Evolutionary conservation across 2,329 filamentous ascomycete genomes (phyloP).

Genomic region (Orbilia blumenaviensis): DNA sequence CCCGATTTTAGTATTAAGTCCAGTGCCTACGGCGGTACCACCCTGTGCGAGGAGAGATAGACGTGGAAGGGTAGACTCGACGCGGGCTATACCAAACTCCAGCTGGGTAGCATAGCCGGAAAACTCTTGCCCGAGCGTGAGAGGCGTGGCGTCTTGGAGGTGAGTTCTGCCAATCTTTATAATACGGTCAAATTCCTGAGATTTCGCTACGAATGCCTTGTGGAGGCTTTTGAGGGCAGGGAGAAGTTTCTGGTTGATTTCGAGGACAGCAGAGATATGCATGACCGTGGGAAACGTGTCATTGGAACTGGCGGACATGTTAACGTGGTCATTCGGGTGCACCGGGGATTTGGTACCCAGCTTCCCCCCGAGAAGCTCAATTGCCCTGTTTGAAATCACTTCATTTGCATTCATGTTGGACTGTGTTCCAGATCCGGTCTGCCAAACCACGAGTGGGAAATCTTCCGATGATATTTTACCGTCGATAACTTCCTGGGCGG

Average conservation of each 20-base stretch:
- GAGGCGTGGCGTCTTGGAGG: constrained; percentile 93
- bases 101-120: constrained; percentile 96
- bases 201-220: constrained; percentile 84
- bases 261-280: constrained; percentile 97
- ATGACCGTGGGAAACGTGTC: constrained; percentile 99
- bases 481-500: constrained; percentile 88
- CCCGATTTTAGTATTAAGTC: constrained; percentile 95
- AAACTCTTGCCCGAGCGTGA: constrained; percentile 97
- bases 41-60: constrained; percentile 90
- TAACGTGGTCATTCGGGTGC: constrained; percentile 99
- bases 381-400: constrained; percentile 98
- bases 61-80: constrained; percentile 82
- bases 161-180: constrained; percentile 99
- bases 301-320: constrained; percentile 98
- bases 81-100: constrained; percentile 85
- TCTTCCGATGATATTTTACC: constrained; percentile 68
- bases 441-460: constrained; percentile 98
- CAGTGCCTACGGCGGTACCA: constrained; percentile 94
- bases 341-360: constrained; percentile 99
- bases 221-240: constrained; percentile 84
- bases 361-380: constrained; percentile 91
- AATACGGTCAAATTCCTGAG: constrained; percentile 87
- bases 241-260: constrained; percentile 85
- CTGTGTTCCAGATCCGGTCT: constrained; percentile 97
- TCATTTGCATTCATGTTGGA: constrained; percentile 99